Conservation (phyloP, 352 stramenopile genomes). For the Phytopythium ostracodes region DNA sequence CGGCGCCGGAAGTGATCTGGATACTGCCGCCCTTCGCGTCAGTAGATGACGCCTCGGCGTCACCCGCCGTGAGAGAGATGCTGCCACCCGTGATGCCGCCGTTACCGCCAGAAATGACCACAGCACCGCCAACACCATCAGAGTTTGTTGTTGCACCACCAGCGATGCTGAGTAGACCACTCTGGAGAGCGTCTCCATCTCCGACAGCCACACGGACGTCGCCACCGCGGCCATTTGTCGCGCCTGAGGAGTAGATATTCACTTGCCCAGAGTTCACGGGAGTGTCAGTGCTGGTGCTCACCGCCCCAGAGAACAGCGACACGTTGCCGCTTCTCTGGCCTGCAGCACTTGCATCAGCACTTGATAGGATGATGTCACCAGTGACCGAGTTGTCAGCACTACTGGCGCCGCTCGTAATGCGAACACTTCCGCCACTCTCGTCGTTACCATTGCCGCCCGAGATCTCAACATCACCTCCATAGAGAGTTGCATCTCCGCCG, state of each 20-base stretch:
- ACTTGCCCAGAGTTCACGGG: not conserved
- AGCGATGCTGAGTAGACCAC: not conserved
- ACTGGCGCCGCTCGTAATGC: not conserved
- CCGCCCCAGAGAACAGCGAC: not conserved
- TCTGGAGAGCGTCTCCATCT: not conserved
- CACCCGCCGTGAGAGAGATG: not conserved
- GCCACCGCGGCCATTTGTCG: not conserved
- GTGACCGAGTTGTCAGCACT: not conserved
- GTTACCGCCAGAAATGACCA: conserved; percentile 7
- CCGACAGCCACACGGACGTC: not conserved
- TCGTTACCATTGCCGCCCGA: conserved; percentile 6
- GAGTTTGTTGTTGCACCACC: not conserved
- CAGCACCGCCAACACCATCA: conserved; percentile 5
- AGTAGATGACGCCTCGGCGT: not conserved
- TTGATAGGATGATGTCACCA: not conserved
- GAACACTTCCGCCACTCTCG: not conserved
- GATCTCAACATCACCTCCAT: conserved; percentile 11
- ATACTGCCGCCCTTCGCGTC: conserved; percentile 8
- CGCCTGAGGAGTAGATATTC: not conserved
- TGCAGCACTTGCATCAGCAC: not conserved
- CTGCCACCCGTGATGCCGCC: conserved; percentile 3
- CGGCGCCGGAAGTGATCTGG: conserved; percentile 6
- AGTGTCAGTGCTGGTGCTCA: not conserved
- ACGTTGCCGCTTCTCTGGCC: conserved; percentile 1
- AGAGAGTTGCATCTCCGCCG: not conserved